Evolutionary conservation across 2,329 filamentous ascomycete genomes (phyloP).

Genomic region (Tolypocladium endophyticum): DNA sequence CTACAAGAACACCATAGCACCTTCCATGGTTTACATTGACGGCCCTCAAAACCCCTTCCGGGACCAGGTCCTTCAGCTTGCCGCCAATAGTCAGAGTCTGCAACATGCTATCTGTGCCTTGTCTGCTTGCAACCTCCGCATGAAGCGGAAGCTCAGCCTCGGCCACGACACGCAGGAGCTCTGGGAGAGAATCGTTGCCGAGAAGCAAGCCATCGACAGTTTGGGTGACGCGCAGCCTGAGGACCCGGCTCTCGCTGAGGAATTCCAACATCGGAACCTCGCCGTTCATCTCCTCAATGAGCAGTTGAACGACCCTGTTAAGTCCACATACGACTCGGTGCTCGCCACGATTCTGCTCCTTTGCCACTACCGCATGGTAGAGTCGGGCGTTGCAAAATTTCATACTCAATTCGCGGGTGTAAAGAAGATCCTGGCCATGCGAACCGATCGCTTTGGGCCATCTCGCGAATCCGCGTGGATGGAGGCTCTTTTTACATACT

Average conservation of each 20-base stretch:
- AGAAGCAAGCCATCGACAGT: constrained; percentile 33
- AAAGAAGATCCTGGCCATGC: constrained; percentile 75
- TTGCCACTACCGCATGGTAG: constrained; percentile 87
- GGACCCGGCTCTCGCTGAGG: constrained; percentile 63
- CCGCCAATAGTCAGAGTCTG: constrained; percentile 68
- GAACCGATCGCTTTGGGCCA: constrained; percentile 36
- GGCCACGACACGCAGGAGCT: constrained; percentile 45
- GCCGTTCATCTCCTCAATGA: constrained; percentile 77
- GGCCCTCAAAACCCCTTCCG: constrained; percentile 77
- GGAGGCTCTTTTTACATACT: constrained; percentile 86
- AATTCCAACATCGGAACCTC: constrained; percentile 68
- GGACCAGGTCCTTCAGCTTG: constrained; percentile 69
- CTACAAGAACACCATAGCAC: constrained; percentile 86
- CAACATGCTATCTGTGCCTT: constrained; percentile 88
- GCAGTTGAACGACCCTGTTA: constrained; percentile 66
- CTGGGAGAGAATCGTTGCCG: constrained; percentile 35
- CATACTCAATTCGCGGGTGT: constrained; percentile 89
- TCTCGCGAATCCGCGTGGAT: constrained; percentile 76
- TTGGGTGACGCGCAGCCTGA: constrained; percentile 37
- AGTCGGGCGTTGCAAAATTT: constrained; percentile 87
- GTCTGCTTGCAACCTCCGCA: constrained; percentile 80
- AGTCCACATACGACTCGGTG: constrained; percentile 74
- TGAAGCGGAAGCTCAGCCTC: constrained; percentile 60
- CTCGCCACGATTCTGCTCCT: constrained; percentile 79
- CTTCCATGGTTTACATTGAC: constrained; percentile 86